Evolutionary conservation across 148 eudicot genomes (phyloP).

Genomic region (Vaccinium corymbosum): DNA sequence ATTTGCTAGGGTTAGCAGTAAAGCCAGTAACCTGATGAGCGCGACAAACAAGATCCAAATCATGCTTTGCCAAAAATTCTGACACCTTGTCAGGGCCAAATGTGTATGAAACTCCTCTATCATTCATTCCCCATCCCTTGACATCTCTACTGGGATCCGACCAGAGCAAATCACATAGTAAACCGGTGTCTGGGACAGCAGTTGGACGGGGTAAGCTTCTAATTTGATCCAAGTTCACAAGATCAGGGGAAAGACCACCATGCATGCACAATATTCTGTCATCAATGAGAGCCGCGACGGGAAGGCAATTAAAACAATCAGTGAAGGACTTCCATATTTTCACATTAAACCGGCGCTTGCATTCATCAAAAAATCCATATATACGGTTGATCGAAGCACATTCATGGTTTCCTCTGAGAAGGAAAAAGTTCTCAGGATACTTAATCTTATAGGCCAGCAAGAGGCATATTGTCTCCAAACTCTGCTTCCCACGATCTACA

Average conservation of each 20-base stretch:
- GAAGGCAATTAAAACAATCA: constrained; percentile 28
- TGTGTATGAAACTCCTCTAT: constrained; percentile 25
- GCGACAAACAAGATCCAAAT: constrained; percentile 27
- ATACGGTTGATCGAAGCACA: constrained; percentile 27
- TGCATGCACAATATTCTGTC: constrained; percentile 31
- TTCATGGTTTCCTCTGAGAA: constrained; percentile 9
- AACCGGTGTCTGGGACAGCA: constrained; percentile 23
- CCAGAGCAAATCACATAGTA: constrained; percentile 27
- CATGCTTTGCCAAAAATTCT: constrained; percentile 24
- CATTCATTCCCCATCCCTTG: constrained; percentile 30
- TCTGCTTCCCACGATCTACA: constrained; percentile 26
- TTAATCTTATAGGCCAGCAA: constrained; percentile 25
- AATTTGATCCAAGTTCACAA: constrained; percentile 19
- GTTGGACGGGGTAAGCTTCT: constrained; percentile 26
- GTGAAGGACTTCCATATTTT: constrained; percentile 27
- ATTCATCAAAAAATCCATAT: constrained; percentile 26
- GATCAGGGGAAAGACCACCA: constrained; percentile 26
- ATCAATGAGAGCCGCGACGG: constrained; percentile 27
- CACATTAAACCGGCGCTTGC: constrained; percentile 27
- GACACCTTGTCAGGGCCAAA: constrained; percentile 29
- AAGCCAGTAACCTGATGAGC: constrained; percentile 24
- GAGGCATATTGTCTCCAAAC: constrained; percentile 28
- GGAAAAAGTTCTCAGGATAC: constrained; percentile 14
- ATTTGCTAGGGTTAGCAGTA: neutral
- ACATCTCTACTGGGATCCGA: constrained; percentile 27